Evolutionary conservation across 345 rosid species (phyloP).

Genomic region (Eucalyptus guilfoylei): DNA sequence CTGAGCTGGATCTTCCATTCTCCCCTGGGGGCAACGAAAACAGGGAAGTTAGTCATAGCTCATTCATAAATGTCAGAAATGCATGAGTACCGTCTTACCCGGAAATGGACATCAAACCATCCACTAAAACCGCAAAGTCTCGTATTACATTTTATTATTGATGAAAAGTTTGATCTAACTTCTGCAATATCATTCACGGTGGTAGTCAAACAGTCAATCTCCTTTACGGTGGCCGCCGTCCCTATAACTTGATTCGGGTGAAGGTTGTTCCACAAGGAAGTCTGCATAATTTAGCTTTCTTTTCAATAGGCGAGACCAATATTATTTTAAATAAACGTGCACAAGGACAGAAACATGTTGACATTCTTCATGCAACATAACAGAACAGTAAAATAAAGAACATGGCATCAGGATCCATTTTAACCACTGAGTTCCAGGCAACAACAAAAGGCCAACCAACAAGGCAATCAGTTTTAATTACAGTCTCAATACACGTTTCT

Average conservation of each 20-base stretch:
- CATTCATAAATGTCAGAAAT: not conserved
- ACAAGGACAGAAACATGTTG: not conserved
- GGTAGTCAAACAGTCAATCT: slow-evolving; percentile 83
- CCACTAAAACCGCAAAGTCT: slow-evolving; percentile 81
- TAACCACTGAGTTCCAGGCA: not conserved
- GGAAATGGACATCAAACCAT: slow-evolving; percentile 97
- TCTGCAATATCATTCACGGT: slow-evolving; percentile 55
- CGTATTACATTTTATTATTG: slow-evolving; percentile 32
- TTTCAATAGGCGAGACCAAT: not conserved
- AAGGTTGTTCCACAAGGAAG: slow-evolving; percentile 90
- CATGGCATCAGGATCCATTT: not conserved
- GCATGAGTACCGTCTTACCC: slow-evolving; percentile 35
- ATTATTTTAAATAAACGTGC: not conserved
- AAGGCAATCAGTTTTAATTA: not conserved
- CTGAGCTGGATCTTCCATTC: slow-evolving; percentile 59
- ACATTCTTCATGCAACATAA: not conserved
- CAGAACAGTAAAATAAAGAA: not conserved
- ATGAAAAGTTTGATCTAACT: slow-evolving; percentile 50
- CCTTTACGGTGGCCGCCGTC: slow-evolving; percentile 51
- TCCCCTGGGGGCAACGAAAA: slow-evolving; percentile 31
- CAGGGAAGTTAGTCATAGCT: not conserved
- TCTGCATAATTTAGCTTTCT: slow-evolving; percentile 20
- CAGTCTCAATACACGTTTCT: not conserved
- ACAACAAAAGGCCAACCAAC: not conserved
- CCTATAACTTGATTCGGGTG: slow-evolving; percentile 90